A percentile compares a stretch with the other conserved stretches of the same genome.
phyloP scores from a whole-genome alignment of 2,329 filamentous ascomycete genomes.

The Arthrobotrys musiformis region DNA sequence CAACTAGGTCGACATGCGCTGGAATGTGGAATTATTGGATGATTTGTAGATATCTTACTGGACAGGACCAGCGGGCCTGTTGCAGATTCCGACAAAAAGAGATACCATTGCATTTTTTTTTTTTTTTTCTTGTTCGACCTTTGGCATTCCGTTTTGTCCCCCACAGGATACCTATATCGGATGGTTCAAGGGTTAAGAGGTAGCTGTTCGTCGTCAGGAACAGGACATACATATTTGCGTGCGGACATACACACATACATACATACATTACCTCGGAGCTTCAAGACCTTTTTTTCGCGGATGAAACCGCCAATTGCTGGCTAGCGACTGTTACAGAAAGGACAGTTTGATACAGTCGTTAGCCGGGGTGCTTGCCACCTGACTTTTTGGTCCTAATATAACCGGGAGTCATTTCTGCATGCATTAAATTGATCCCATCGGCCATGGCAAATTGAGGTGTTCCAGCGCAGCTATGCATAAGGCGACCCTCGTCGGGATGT shows the following conservation, averaged over 20 bases:
- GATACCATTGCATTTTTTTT: slow-evolving; percentile 34
- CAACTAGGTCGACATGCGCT: not conserved
- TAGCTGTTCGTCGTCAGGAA: slow-evolving; percentile 1
- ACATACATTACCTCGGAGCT: not conserved
- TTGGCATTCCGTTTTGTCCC: not conserved
- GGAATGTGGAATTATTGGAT: slow-evolving; percentile 34
- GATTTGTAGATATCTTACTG: slow-evolving; percentile 56
- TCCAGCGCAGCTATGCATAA: slow-evolving; percentile 52
- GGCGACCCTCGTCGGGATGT: slow-evolving; percentile 12
- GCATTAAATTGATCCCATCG: slow-evolving; percentile 29
- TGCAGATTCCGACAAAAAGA: slow-evolving; percentile 19
- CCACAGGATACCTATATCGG: slow-evolving; percentile 6
- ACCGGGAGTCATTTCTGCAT: slow-evolving; percentile 38
- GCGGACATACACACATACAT: not conserved
- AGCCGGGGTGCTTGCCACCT: not conserved
- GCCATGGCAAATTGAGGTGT: slow-evolving; percentile 43
- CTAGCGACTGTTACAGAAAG: slow-evolving; percentile 4
- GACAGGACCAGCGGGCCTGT: slow-evolving; percentile 36
- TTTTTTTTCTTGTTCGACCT: not conserved
- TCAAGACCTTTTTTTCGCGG: slow-evolving; percentile 4
- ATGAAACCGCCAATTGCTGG: slow-evolving; percentile 35
- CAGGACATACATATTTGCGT: not conserved
- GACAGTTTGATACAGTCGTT: slow-evolving; percentile 7
- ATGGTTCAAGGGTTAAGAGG: not conserved
- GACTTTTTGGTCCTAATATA: slow-evolving; percentile 6